Evolutionary conservation across 2,329 filamentous ascomycete species (phyloP), one percentile per base, ranked within the genome.

Genomic region (Rhynchosporium secalis): DNA sequence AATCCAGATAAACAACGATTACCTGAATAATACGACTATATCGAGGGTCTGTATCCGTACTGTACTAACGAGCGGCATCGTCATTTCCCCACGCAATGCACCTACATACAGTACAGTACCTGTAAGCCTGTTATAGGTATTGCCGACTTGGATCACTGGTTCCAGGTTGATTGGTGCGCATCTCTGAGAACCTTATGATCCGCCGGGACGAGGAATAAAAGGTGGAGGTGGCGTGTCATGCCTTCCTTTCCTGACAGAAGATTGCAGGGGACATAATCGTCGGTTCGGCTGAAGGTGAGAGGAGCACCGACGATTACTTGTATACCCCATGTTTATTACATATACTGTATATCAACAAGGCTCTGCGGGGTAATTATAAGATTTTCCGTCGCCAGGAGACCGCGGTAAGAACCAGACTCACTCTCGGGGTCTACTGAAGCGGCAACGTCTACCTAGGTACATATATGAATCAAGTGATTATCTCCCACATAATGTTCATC

Each of bases 351-450:
- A 28, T 54, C 31, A 38, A 51, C 56, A 56, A 20, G 57, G 45
- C 52, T 62, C 46, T 65, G 63, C 63, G 63, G 63, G 63, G 58
- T 61, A 64, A 45, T 57, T 13, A 64, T 20, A 33, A 58, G 57
- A 65, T 69, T 67, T 62, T 67, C 68, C 68, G 66, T 65, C 31
- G n/a, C 51, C 40, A 56, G 13, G n/a, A 45, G 8, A 15, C 36
- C 5, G 28, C 4, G 40, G 29, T 9, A 59, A 36, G 43, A 38
- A 45, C 26, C 26, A 20, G 20, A 43, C 13, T 47, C 57, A 43
- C 13, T 47, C 57, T 59, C 57, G 57, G 57, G 15, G 26, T 45
- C 36, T 51, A 3, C 9, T 13, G 5, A 2, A n/a, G 43, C 57
- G 47, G 40, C 8, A 49, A 33, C 33, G 38, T 36, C 20, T 20